Conservation (phyloP, 257 asterid species). For the Solanum sitiens region DNA sequence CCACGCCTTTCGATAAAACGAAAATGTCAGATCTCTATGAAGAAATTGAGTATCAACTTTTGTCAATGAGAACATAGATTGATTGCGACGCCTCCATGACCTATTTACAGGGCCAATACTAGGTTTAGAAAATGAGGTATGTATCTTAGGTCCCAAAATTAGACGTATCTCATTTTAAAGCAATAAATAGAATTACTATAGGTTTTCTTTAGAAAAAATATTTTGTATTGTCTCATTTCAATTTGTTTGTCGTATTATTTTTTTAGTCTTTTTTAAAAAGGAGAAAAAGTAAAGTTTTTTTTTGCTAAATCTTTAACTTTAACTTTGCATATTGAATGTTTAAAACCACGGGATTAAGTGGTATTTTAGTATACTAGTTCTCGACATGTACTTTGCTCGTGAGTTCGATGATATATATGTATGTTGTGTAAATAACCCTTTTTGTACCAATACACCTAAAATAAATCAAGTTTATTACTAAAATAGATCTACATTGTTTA, state of each 20-base stretch:
- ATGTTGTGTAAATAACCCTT: no score
- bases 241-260: neutral
- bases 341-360: neutral
- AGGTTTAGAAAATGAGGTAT: neutral
- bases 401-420: no score
- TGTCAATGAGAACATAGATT: neutral
- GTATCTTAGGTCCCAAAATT: neutral
- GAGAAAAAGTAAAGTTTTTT: no score
- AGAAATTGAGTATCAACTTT: neutral
- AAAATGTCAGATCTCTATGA: neutral
- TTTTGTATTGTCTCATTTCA: neutral
- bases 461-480: neutral
- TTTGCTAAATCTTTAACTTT: no score
- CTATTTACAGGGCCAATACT: neutral
- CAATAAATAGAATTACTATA: neutral
- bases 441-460: neutral
- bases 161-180: neutral
- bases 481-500: neutral
- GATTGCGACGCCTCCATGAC: neutral
- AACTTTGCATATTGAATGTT: no score
- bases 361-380: no score
- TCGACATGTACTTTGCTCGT: no score
- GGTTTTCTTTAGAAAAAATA: neutral
- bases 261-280: no score
- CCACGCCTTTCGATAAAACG: neutral